Evolutionary conservation across 2,329 filamentous ascomycete genomes (phyloP).

Genomic region (Simplicillium sp.): DNA sequence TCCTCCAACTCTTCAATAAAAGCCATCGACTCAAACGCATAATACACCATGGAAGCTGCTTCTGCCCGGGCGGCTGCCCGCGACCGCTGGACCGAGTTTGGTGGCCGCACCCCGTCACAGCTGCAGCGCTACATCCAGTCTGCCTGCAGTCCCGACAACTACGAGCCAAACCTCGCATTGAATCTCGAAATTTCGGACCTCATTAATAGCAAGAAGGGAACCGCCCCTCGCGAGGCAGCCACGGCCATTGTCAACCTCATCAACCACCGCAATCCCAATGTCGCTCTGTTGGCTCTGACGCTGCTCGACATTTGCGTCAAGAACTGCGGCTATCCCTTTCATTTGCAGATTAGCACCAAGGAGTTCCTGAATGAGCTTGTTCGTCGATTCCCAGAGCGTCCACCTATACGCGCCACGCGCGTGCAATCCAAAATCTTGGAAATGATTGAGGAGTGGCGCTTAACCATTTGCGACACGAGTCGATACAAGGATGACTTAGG

Average conservation of each 20-base stretch:
- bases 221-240: conserved; percentile 88
- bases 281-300: conserved; percentile 79
- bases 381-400: conserved; percentile 86
- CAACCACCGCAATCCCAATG: conserved; percentile 95
- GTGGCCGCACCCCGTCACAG: conserved; percentile 70
- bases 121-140: conserved; percentile 93
- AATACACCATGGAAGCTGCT: conserved; percentile 74
- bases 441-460: conserved; percentile 95
- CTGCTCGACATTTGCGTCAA: conserved; percentile 98
- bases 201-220: conserved; percentile 96
- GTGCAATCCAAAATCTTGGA: conserved; percentile 92
- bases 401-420: conserved; percentile 73
- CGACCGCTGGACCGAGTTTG: conserved; percentile 83
- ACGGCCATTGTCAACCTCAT: conserved; percentile 87
- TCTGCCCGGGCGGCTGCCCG: conserved; percentile 91
- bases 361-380: conserved; percentile 98
- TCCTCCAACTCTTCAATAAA: no score
- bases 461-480: conserved; percentile 96
- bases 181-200: conserved; percentile 95
- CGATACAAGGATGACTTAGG: conserved; percentile 95
- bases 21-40: no score
- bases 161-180: conserved; percentile 91
- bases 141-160: conserved; percentile 94
- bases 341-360: conserved; percentile 96
- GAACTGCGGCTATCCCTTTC: conserved; percentile 98